Percentiles rank a stretch among this genome's conserved stretches.
phyloP scores from a whole-genome alignment of 106 monocot species.

The Hemerocallis citrina region DNA sequence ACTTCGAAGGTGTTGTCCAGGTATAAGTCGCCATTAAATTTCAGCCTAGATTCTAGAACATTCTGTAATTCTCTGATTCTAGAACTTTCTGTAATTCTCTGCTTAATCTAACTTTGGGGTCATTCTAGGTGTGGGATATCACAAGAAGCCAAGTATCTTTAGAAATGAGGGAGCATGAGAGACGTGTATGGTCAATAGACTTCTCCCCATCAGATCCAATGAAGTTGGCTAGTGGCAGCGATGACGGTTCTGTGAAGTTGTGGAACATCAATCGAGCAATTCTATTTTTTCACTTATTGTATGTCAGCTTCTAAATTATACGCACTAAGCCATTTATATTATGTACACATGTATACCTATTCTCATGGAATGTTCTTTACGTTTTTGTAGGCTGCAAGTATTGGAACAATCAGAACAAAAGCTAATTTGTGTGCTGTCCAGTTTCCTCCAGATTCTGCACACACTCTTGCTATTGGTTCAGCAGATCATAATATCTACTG shows the following conservation, averaged over 20 bases:
- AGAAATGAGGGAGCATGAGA: slow-evolving; percentile 84
- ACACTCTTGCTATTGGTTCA: slow-evolving; percentile 56
- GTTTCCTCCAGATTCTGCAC: slow-evolving; percentile 64
- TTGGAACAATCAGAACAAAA: slow-evolving; percentile 77
- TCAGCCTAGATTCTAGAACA: neutral
- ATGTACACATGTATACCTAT: too few species aligned
- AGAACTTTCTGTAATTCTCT: too few species aligned
- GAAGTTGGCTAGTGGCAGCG: slow-evolving; percentile 76
- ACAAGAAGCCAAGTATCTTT: slow-evolving; percentile 46
- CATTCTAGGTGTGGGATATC: slow-evolving; percentile 75
- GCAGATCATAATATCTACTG: slow-evolving; percentile 75
- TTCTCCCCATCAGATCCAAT: slow-evolving; percentile 73
- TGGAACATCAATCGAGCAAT: slow-evolving; percentile 96
- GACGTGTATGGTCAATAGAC: slow-evolving; percentile 81
- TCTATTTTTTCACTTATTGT: slow-evolving; percentile 66
- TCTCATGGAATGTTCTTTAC: too few species aligned
- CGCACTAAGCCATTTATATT: too few species aligned
- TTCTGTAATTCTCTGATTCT: neutral
- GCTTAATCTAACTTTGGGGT: neutral
- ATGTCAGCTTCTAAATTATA: slow-evolving; percentile 55
- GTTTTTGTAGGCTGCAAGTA: slow-evolving; percentile 50
- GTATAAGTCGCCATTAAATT: slow-evolving; percentile 16
- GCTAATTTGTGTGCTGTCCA: slow-evolving; percentile 85
- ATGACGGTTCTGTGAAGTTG: slow-evolving; percentile 77
- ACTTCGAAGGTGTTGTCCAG: slow-evolving; percentile 92